These are phyloP conservation scores for Hemileccinum impolitum DNA, from an alignment of 768 basidiomycete species.

Conservation along the genomic window DNA sequence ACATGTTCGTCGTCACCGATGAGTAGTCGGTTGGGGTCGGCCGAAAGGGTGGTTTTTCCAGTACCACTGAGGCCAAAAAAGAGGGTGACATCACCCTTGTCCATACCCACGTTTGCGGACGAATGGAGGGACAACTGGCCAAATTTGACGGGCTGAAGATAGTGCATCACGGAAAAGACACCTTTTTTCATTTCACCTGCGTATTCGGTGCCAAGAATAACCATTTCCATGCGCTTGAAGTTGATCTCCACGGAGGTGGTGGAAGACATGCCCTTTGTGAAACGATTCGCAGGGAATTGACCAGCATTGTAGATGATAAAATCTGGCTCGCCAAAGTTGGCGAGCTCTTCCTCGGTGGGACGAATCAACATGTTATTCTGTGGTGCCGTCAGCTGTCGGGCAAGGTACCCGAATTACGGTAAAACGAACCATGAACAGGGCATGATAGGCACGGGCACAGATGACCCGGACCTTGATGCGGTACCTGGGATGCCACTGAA, in stretches of 20 bases:
- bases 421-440: slow-evolving; percentile 86
- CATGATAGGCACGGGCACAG: slow-evolving; percentile 97
- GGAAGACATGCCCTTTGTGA: slow-evolving; percentile 99
- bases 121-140: slow-evolving; percentile 97
- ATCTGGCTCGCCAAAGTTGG: slow-evolving; percentile 94
- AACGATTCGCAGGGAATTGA: slow-evolving; percentile 99
- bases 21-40: slow-evolving; percentile 88
- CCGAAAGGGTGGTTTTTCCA: slow-evolving; percentile 97
- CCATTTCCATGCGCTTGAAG: slow-evolving; percentile 99
- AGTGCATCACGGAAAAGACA: slow-evolving; percentile 99
- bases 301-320: slow-evolving; percentile 99
- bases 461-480: slow-evolving; percentile 99
- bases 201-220: slow-evolving; percentile 97
- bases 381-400: slow-evolving; percentile 1
- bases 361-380: slow-evolving; percentile 99
- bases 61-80: slow-evolving; percentile 99
- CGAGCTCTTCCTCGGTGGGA: slow-evolving; percentile 91
- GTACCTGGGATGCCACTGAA: slow-evolving; percentile 96
- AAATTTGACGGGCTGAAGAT: slow-evolving; percentile 97
- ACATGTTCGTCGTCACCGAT: slow-evolving; percentile 99
- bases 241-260: slow-evolving; percentile 99
- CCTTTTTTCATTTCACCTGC: slow-evolving; percentile 99
- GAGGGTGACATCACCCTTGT: slow-evolving; percentile 88
- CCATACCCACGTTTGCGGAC: slow-evolving; percentile 91
- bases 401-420: slow-evolving; percentile 4